Evolutionary conservation across 768 basidiomycete species (phyloP).

Genomic region (Sporobolomyces pararoseus): DNA sequence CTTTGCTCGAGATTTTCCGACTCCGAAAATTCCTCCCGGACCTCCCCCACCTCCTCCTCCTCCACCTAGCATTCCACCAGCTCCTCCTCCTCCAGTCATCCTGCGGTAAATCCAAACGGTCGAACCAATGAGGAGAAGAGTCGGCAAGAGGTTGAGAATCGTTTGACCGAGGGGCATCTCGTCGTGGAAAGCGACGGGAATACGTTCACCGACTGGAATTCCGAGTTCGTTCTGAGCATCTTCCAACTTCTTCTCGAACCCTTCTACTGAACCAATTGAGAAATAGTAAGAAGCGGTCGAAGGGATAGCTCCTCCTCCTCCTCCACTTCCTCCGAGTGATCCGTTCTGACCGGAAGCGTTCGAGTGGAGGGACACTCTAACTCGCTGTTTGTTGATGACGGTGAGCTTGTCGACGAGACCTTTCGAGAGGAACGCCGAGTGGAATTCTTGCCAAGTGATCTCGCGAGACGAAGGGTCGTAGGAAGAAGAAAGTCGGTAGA

Average conservation of each 20-base stretch:
- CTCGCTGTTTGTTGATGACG: conserved; percentile 83
- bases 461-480: conserved; percentile 56
- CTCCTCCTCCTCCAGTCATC: conserved; percentile 60
- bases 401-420: conserved; percentile 89
- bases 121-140: conserved; percentile 81
- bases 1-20: conserved; percentile 90
- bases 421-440: conserved; percentile 92
- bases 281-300: conserved; percentile 63
- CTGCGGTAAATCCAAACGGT: conserved; percentile 78
- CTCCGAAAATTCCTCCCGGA: conserved; percentile 87
- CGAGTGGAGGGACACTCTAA: conserved; percentile 86
- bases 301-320: conserved; percentile 14
- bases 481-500: conserved; percentile 39
- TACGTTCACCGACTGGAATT: conserved; percentile 85
- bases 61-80: conserved; percentile 34
- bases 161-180: conserved; percentile 81
- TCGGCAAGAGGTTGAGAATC: conserved; percentile 88
- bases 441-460: conserved; percentile 99
- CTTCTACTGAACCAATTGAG: conserved; percentile 95
- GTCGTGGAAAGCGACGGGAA: conserved; percentile 94
- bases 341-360: conserved; percentile 78
- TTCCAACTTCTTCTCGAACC: conserved; percentile 90
- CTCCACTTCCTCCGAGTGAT: conserved; percentile 17
- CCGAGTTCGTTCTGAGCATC: conserved; percentile 87
- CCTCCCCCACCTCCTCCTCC: conserved; percentile 54